Evolutionary conservation across 805 yeast species (phyloP), one percentile per base, ranked within the genome.

Genomic region (Ogataea corticis): DNA sequence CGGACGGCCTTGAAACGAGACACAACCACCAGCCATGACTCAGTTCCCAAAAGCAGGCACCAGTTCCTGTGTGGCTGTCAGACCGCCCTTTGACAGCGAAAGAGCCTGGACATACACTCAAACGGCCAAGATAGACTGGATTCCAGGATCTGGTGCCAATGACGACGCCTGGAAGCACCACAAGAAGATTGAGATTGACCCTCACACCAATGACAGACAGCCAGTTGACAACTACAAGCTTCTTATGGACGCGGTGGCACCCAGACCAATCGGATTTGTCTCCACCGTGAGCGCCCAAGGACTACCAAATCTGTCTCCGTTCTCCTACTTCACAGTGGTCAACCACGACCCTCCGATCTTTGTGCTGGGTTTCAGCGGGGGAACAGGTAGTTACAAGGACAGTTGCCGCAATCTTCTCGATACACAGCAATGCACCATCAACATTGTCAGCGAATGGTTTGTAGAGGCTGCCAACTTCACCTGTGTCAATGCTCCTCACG

Each of bases 381-480:
- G 71, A 15, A 12, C 15, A 7, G 66, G 60, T 4, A 48, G 43
- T 10, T 51, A 56, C 14, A 81, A 81, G 57, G 83, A 81, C 57
- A 70, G 84, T 6, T 60, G 66, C 40, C 51, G 49, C 9, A 80
- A 80, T 54, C 56, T 80, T 14, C 54, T 76, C 18, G 77, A 71
- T 14, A 77, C 80, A 2, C 65, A 59, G 3, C 85, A 80, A 53
- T 68, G 72, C 41, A 76, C 82, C 14, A 70, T 81, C 50, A 80
- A 73, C 55, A 69, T 81, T 38, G 71, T 81, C 32, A 68, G 78
- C 39, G 86, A 82, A 59, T 81, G 83, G 83, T 77, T 79, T 50
- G 61, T 73, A 21, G 85, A 81, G 49, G 85, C 85, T 25, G 83
- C 84, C 7, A 79, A 82, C 56, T 71, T 63, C 48, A 59, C 77